Percentiles rank a stretch among this genome's conserved stretches.
phyloP scores from a whole-genome alignment of 1,284 basidiomycete genomes.

The Clitocybe nebularis region DNA sequence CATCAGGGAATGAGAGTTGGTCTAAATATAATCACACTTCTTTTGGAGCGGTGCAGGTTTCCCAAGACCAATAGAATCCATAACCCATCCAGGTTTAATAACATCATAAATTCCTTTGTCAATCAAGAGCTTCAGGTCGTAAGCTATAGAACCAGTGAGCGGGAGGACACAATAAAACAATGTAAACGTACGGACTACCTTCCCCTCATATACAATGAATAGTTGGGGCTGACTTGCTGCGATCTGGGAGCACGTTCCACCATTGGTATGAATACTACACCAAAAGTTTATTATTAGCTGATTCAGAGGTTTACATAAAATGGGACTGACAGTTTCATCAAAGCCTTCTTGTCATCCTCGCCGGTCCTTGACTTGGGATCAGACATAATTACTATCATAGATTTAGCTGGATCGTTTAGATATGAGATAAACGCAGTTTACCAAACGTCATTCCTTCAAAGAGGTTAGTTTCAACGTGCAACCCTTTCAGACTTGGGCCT shows the following conservation, averaged over 20 bases:
- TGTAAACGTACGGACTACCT: constrained; percentile 48
- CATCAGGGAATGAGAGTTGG: not conserved
- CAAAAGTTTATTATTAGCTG: constrained; percentile 7
- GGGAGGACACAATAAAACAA: constrained; percentile 2
- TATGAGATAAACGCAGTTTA: constrained; percentile 35
- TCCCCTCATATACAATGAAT: constrained; percentile 66
- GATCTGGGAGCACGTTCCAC: constrained; percentile 71
- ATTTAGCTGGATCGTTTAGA: constrained; percentile 4
- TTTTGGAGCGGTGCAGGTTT: constrained; percentile 58
- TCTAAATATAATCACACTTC: constrained; percentile 43
- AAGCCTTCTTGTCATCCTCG: constrained; percentile 60
- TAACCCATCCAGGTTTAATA: constrained; percentile 77
- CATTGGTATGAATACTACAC: constrained; percentile 69
- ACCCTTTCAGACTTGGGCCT: constrained; percentile 56
- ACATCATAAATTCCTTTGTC: constrained; percentile 67
- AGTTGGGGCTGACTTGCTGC: constrained; percentile 43
- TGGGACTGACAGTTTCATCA: constrained; percentile 57
- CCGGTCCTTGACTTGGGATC: constrained; percentile 70
- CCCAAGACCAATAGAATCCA: constrained; percentile 65
- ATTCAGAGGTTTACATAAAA: not conserved
- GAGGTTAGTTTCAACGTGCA: constrained; percentile 57
- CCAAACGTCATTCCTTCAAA: constrained; percentile 79
- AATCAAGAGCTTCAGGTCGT: constrained; percentile 62
- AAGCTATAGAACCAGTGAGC: constrained; percentile 38
- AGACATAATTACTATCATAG: constrained; percentile 63